Percentiles rank a stretch among this genome's conserved stretches.
These are phyloP conservation scores for Dothideomycetes sp. DNA, from an alignment of 2,329 filamentous ascomycete species.

Conservation along the genomic window DNA sequence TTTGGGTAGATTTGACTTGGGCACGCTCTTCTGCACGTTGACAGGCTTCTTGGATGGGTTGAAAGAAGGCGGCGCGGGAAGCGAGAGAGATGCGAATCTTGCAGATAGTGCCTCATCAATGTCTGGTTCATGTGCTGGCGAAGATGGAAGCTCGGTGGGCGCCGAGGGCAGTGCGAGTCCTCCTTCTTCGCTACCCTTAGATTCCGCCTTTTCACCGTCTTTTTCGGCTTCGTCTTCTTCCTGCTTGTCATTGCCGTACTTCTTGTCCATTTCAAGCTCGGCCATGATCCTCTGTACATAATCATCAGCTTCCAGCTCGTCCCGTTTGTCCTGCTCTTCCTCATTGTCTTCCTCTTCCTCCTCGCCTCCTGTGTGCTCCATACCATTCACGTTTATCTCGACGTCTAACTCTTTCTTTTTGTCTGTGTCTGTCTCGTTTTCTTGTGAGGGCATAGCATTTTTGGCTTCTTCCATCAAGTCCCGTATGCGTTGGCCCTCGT, in stretches of 20 bases:
- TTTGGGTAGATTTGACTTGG: constrained; percentile 28
- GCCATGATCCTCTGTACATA: constrained; percentile 39
- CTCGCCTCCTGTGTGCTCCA: not conserved
- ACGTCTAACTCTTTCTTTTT: constrained; percentile 17
- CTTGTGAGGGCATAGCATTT: constrained; percentile 28
- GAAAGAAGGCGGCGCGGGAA: constrained; percentile 40
- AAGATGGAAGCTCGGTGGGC: constrained; percentile 23
- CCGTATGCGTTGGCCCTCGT: constrained; percentile 34
- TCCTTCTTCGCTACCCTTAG: constrained; percentile 13
- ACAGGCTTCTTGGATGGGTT: constrained; percentile 16
- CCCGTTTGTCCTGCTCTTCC: constrained; percentile 23
- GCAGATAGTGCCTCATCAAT: constrained; percentile 38
- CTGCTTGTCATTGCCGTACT: constrained; percentile 24
- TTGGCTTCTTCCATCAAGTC: constrained; percentile 33
- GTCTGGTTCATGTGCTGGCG: constrained; percentile 15
- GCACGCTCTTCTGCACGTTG: constrained; percentile 15
- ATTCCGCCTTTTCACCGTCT: not conserved
- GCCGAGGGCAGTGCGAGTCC: constrained; percentile 24
- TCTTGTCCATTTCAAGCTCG: constrained; percentile 36
- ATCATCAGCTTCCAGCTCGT: constrained; percentile 36
- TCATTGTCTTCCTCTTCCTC: constrained; percentile 16
- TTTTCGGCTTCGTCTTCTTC: constrained; percentile 10
- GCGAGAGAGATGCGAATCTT: constrained; percentile 35
- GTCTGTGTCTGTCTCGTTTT: constrained; percentile 19
- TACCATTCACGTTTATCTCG: not conserved